These are phyloP conservation scores for Didymella pomorum DNA, from an alignment of 2,329 filamentous ascomycete genomes.

Conservation along the genomic window DNA sequence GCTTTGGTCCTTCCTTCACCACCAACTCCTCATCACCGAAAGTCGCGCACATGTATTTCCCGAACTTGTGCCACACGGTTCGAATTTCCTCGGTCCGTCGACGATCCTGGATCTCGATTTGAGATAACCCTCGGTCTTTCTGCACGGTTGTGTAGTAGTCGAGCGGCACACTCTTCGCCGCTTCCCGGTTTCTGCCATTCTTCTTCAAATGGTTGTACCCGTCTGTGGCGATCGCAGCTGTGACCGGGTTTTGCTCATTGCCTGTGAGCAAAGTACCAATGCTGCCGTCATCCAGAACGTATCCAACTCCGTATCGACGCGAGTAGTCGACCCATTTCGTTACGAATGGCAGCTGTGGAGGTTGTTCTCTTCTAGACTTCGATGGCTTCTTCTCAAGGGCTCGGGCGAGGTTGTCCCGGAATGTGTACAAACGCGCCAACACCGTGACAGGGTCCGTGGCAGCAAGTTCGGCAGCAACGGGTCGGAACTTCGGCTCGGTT, in stretches of 20 bases:
- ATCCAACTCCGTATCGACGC: constrained; percentile 84
- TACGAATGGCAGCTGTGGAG: constrained; percentile 63
- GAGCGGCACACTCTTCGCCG: constrained; percentile 57
- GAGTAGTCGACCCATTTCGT: constrained; percentile 89
- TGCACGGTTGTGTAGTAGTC: constrained; percentile 76
- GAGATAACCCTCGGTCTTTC: constrained; percentile 68
- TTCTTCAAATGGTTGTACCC: constrained; percentile 75
- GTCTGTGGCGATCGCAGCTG: constrained; percentile 74
- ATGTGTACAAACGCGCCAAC: constrained; percentile 53
- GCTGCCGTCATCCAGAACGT: constrained; percentile 82
- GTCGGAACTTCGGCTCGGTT: constrained; percentile 34
- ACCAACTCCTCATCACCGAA: constrained; percentile 57
- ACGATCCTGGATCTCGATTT: constrained; percentile 68
- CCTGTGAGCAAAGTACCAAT: constrained; percentile 71
- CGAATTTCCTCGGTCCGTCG: constrained; percentile 63
- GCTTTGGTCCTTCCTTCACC: constrained; percentile 55
- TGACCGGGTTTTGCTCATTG: constrained; percentile 64
- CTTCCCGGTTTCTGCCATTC: constrained; percentile 66
- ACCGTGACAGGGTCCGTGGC: constrained; percentile 57
- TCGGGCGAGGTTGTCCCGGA: constrained; percentile 57
- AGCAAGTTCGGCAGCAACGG: constrained; percentile 42
- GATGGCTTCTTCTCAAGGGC: constrained; percentile 52
- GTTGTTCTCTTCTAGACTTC: constrained; percentile 57
- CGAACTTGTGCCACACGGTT: constrained; percentile 73
- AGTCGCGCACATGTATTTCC: constrained; percentile 69